Evolutionary conservation across 1,139 yeast genomes (phyloP).

Genomic region (Kurtzmaniella quercitrusa): DNA sequence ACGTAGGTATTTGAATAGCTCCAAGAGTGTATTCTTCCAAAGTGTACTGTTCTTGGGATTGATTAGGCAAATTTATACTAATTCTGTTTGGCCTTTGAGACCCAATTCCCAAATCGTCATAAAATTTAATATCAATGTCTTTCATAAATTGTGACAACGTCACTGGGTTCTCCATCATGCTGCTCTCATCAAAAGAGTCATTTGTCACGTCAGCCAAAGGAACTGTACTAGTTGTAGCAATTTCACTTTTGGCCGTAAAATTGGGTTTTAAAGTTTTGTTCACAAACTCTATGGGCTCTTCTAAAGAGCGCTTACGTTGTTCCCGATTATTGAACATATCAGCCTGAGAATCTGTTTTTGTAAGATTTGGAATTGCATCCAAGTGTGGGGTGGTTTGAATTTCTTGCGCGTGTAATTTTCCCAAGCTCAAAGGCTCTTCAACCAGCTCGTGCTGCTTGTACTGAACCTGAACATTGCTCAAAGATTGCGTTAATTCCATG

Average conservation of each 20-base stretch:
- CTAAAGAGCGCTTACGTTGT: neutral
- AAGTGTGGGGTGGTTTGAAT: constrained; percentile 1
- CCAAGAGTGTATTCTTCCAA: constrained; percentile 30
- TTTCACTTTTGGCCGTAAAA: neutral
- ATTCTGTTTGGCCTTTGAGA: constrained; percentile 21
- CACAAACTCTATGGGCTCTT: neutral
- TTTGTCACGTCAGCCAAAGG: constrained; percentile 27
- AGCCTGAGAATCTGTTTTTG: neutral
- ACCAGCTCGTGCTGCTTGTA: neutral
- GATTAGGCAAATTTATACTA: constrained; percentile 19
- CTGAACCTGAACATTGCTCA: constrained; percentile 3
- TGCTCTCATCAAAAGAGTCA: constrained; percentile 8
- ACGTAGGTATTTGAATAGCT: constrained; percentile 27
- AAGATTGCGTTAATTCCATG: constrained; percentile 12
- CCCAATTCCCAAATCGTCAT: constrained; percentile 46
- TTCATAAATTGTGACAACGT: constrained; percentile 39
- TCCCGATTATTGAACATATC: neutral
- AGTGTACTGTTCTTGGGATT: constrained; percentile 9
- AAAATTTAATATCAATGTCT: constrained; percentile 48
- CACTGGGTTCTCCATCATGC: constrained; percentile 22
- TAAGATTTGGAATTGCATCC: constrained; percentile 1
- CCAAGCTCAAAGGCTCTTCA: no score
- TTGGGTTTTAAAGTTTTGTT: neutral
- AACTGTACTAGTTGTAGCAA: constrained; percentile 18
- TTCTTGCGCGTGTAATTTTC: neutral